phyloP scores from a whole-genome alignment of 805 yeast genomes.

The Candida oleophila region DNA sequence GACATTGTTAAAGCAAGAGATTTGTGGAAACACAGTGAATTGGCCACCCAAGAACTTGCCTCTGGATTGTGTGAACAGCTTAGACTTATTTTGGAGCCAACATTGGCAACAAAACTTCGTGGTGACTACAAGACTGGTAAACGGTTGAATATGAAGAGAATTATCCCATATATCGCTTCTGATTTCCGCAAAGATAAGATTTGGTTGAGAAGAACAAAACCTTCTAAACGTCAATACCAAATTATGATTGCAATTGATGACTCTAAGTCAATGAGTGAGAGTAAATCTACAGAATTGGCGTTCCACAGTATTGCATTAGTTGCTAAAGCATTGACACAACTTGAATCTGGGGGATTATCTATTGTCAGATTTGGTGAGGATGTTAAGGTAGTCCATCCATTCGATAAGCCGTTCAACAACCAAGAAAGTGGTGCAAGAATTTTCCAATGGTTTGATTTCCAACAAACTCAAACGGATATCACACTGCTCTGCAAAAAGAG shows the following conservation, averaged over 20 bases:
- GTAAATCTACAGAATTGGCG: slow-evolving; percentile 85
- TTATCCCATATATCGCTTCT: slow-evolving; percentile 96
- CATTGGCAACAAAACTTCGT: slow-evolving; percentile 87
- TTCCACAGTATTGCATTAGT: slow-evolving; percentile 93
- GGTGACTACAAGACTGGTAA: slow-evolving; percentile 99
- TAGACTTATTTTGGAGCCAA: slow-evolving; percentile 90
- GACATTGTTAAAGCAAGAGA: slow-evolving; percentile 65
- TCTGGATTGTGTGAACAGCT: slow-evolving; percentile 89
- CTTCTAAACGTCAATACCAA: slow-evolving; percentile 95
- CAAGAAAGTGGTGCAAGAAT: slow-evolving; percentile 80
- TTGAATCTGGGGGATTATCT: slow-evolving; percentile 91
- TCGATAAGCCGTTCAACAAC: slow-evolving; percentile 75
- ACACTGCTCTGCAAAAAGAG: slow-evolving; percentile 70
- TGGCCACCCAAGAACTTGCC: slow-evolving; percentile 83
- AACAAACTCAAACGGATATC: slow-evolving; percentile 84
- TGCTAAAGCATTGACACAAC: slow-evolving; percentile 86
- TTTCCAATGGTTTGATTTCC: slow-evolving; percentile 87
- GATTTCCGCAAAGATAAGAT: slow-evolving; percentile 97
- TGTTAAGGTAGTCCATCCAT: slow-evolving; percentile 83
- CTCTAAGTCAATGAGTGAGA: slow-evolving; percentile 95
- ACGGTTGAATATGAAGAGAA: slow-evolving; percentile 93
- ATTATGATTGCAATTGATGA: slow-evolving; percentile 97
- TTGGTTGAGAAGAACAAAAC: slow-evolving; percentile 96
- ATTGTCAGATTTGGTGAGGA: slow-evolving; percentile 88
- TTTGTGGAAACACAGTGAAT: slow-evolving; percentile 81